Base-by-base conservation (phyloP, 202 grass and related monocot genomes). In the Digitaria exilis region DNA sequence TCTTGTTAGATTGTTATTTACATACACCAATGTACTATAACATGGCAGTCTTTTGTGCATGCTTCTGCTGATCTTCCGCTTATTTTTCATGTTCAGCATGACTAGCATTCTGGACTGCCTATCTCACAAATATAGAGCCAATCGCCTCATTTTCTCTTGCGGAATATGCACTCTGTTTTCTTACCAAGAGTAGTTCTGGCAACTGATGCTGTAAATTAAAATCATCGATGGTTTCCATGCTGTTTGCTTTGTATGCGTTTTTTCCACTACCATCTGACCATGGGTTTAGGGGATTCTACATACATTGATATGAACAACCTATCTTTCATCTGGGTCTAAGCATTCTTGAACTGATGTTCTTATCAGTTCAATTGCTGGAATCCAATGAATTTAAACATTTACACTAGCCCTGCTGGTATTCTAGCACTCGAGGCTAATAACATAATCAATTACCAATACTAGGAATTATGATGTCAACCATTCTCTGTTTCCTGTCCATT, bases 1-100 rank as follows among this genome's bases (percentile, higher is more conserved):
- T 72, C 9, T 46, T 69, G 26, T 57, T 31, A 77, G 69, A 78
- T 69, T 77, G 32, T 77, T 49, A 21, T 63, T 69, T 77, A 25
- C 48, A 21, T 56, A 48, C 17, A 31, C 72, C 24, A 42, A 39
- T 46, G n/a, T 28, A 30, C 13, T 62, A 62, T 45, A 30, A 45
- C 42, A 37, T 84, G 13, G 8, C n/a, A 29, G 6, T 74, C 49
- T 67, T 84, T 79, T 73, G 13, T 58, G 74, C 67, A 78, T 2
- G 52, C 78, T 79, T 73, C 8, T 65, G 65, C 66, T 73, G 0
- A 45, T 88, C 34, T 73, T 73, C 31, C 15, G 14, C n/a, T 35
- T 56, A 19, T 68, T 71, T 66, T 87, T 75, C 69, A 46, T 75
- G 17, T 15, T 69, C 4, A 32, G 30, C 59, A 66, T 84, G 46